Base-by-base conservation (phyloP, 2,329 filamentous ascomycete genomes). In the Pseudogymnoascus sp. region DNA sequence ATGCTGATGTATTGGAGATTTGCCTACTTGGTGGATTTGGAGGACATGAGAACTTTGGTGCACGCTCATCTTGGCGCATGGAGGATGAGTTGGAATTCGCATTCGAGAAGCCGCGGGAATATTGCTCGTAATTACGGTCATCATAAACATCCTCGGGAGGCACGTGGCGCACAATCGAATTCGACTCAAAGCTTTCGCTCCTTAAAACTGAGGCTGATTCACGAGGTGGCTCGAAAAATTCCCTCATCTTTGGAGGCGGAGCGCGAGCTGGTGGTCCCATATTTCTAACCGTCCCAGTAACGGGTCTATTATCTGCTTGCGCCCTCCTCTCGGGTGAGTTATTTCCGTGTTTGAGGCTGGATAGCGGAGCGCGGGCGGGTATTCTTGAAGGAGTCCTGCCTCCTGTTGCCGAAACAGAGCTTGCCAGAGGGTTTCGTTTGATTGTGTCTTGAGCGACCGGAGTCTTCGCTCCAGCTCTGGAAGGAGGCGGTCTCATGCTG, bases 201-300 rank as follows among this genome's bases (percentile, higher is more conserved):
- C 79, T 80, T 16, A 85, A 76, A 61, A 83, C 80, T 1, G 81
- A 79, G 7, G 80, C 76, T 6, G 79, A 77, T 57, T 78, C 73
- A 21, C 61, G 79, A 4, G 82, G 80, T 57, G 84, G 83, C 7
- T 80, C 76, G 67, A 86, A 85, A 31, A 97, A 81, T 45, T 96
- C 92, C 68, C 93, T 87, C 92, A 98, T 97, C 75, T 92, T 95
- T 60, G 93, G 93, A 11, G 93, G 93, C 37, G 92, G 91, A 1
- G 88, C 88, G 67, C 86, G 81, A 72, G 81, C 75, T 51, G 79
- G 75, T 62, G 84, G 83, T 25, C 81, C 83, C 75, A 78, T 77
- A 66, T 76, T 77, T 21, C 75, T 72, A 45, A 77, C 66, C 57
- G 78, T 68, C 76, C 77, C 45, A 54, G 45, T 48, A n/a, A 45